Evolutionary conservation across 352 stramenopile species (phyloP).

Genomic region (Phytophthora cactorum): DNA sequence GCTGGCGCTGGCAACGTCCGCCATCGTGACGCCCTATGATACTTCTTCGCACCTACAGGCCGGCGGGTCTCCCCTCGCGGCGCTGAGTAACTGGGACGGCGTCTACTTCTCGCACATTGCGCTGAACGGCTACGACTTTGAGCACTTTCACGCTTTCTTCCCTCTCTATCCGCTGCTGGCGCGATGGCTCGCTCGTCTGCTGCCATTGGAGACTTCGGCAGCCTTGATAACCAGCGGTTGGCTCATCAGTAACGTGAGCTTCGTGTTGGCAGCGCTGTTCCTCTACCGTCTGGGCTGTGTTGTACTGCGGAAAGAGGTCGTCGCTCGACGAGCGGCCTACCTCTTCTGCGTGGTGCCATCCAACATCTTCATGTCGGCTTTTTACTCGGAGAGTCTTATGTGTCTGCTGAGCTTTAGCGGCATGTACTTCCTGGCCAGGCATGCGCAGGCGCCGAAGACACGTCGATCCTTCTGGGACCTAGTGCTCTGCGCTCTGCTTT

Average conservation of each 20-base stretch:
- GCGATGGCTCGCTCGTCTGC: constrained; percentile 33
- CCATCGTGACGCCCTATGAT: constrained; percentile 70
- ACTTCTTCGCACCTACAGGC: constrained; percentile 57
- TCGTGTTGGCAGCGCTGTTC: constrained; percentile 70
- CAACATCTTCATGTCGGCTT: constrained; percentile 82
- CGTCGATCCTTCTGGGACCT: constrained; percentile 40
- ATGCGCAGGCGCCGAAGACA: constrained; percentile 13
- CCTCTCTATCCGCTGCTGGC: constrained; percentile 74
- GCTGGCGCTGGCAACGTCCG: constrained; percentile 49
- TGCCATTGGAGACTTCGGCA: constrained; percentile 25
- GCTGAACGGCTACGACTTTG: constrained; percentile 77
- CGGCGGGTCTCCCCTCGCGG: constrained; percentile 34
- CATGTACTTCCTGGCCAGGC: constrained; percentile 67
- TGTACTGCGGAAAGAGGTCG: constrained; percentile 58
- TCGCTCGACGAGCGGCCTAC: constrained; percentile 67
- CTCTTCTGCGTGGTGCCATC: constrained; percentile 81
- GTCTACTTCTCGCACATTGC: constrained; percentile 86
- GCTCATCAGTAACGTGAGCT: constrained; percentile 78
- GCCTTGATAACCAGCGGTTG: constrained; percentile 56
- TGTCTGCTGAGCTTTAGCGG: constrained; percentile 81
- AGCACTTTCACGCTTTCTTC: constrained; percentile 89
- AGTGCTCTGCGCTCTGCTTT: constrained; percentile 51
- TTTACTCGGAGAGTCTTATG: constrained; percentile 88
- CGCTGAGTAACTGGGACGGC: constrained; percentile 86
- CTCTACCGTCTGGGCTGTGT: constrained; percentile 72